Evolutionary conservation across 208 protist species (phyloP), one percentile per base, ranked within the genome.

Genomic region (Acanthamoeba healyi): DNA sequence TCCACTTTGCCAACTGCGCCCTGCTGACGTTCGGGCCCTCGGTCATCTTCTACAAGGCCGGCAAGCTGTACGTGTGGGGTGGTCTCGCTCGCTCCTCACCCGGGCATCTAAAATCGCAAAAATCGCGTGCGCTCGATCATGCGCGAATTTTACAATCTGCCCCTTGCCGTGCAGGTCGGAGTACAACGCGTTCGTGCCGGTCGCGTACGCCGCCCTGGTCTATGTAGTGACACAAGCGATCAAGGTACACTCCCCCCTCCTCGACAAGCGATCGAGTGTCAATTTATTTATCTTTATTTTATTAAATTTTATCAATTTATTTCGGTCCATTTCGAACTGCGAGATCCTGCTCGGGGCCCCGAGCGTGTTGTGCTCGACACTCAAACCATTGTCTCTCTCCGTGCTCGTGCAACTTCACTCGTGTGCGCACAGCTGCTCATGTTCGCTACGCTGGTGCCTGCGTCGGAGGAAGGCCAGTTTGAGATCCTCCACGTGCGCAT

Each of bases 1-100:
- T 92, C 36, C 51, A 92, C 61, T 92, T 92, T 34, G 63, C 40
- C 58, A 92, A 92, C 61, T 92, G 87, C 29, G 87, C 87, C 40
- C 61, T 92, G 9, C 58, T 92, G 38, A n/a, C 87, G 29, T 92
- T 92, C 63, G 87, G 58, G 10, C 87, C 87, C 15, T 36, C 87
- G 3, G 74, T 92, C 26, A 77, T 92, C 63, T 77, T 92, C 38
- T 92, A 92, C 87, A 92, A 92, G 38, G 87, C 61, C 38, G 32
- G 42, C 63, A 92, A 92, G 32, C 17, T 92, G 87, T 92, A 77
- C 58, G 40, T 61, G 2, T 46, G 1, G 26, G 40, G 14, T 1
- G n/a, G n/a, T n/a, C n/a, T n/a, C n/a, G n/a, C n/a, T n/a, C n/a
- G n/a, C n/a, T n/a, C n/a, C n/a, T n/a, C n/a, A n/a, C n/a, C n/a